A percentile compares a stretch with the other conserved stretches of the same genome.
These are phyloP conservation scores for Cystofilobasidium macerans DNA, from an alignment of 768 basidiomycete species.

Conservation along the genomic window DNA sequence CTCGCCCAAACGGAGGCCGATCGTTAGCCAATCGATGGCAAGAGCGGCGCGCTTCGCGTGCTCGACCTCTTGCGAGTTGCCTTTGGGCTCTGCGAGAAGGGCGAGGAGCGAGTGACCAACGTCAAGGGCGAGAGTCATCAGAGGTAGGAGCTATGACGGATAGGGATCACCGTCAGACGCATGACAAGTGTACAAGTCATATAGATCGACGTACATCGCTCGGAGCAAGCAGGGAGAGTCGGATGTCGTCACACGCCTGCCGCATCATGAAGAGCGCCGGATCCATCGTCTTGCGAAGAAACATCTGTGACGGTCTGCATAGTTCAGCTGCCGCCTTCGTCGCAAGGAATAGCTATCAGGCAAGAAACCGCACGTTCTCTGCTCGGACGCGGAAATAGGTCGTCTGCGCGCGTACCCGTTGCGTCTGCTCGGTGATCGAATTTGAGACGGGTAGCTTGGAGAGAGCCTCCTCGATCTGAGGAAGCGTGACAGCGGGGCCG, in stretches of 20 bases:
- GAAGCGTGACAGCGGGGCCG: too few species aligned
- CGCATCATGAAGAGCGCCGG: constrained; percentile 19
- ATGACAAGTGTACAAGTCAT: background rate
- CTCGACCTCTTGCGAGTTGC: background rate
- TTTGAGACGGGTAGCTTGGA: constrained; percentile 3
- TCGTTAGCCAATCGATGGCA: constrained; percentile 15
- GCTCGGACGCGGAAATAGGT: constrained; percentile 18
- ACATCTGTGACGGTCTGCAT: too few species aligned
- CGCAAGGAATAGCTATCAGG: too few species aligned
- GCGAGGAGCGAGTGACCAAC: too few species aligned
- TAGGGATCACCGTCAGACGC: background rate
- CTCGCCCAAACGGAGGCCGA: constrained; percentile 9
- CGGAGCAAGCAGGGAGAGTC: constrained; percentile 3
- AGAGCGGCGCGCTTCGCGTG: background rate
- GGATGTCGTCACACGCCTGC: constrained; percentile 15
- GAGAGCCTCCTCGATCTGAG: constrained; percentile 19
- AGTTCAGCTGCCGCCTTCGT: too few species aligned
- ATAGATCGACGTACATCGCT: constrained; percentile 8
- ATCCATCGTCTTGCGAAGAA: background rate
- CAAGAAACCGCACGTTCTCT: constrained; percentile 1
- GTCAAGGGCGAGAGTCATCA: too few species aligned
- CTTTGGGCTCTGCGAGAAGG: background rate
- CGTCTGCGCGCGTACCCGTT: constrained; percentile 16
- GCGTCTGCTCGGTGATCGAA: background rate
- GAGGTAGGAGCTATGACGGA: too few species aligned